A percentile compares a stretch with the other conserved stretches of the same genome.
Conservation (phyloP, 1,139 yeast species). For the Zygosaccharomyces pseudobailii region DNA sequence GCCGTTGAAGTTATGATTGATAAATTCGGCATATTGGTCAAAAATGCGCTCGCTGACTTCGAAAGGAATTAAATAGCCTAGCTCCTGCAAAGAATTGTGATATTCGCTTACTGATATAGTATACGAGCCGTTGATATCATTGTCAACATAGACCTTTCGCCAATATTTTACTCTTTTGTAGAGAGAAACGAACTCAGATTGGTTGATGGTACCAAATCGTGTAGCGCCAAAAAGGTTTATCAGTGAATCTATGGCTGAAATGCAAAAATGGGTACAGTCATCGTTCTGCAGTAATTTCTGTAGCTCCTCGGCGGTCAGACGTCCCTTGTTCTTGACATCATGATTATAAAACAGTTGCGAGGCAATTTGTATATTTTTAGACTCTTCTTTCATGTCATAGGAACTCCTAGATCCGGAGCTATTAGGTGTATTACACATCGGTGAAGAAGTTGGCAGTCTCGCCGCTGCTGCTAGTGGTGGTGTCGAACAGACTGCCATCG, state of each 20-base stretch:
- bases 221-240: conserved; percentile 34
- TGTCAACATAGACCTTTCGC: conserved; percentile 36
- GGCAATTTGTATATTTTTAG: conserved; percentile 29
- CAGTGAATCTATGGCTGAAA: conserved; percentile 32
- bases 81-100: conserved; percentile 33
- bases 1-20: conserved; percentile 33
- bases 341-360: conserved; percentile 30
- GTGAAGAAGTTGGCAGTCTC: conserved; percentile 8
- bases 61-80: conserved; percentile 33
- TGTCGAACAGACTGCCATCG: conserved; percentile 4
- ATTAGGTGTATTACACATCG: conserved; percentile 4
- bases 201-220: conserved; percentile 33
- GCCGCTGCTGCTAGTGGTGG: conserved; percentile 10
- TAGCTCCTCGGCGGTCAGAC: conserved; percentile 33
- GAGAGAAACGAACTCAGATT: conserved; percentile 31
- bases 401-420: conserved; percentile 8
- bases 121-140: conserved; percentile 33
- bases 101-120: conserved; percentile 31
- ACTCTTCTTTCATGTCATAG: conserved; percentile 13
- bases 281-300: conserved; percentile 35
- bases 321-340: conserved; percentile 28
- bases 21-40: conserved; percentile 34
- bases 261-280: conserved; percentile 32
- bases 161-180: conserved; percentile 34
- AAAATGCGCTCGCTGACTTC: conserved; percentile 34